Conservation (phyloP, 768 basidiomycete species). For the Boletus bicolor region DNA sequence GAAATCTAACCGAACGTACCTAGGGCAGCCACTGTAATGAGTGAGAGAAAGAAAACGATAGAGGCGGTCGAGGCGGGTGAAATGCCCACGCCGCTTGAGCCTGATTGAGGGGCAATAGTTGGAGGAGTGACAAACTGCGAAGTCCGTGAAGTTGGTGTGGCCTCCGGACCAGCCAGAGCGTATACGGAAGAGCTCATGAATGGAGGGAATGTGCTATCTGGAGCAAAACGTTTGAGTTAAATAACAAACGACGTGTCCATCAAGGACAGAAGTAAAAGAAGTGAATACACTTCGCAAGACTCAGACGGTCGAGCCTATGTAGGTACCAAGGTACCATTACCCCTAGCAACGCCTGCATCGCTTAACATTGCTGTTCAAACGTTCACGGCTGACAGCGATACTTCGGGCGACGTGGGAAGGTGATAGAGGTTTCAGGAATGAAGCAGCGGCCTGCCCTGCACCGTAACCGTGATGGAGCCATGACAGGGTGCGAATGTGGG, state of each 20-base stretch:
- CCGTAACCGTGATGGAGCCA: neutral
- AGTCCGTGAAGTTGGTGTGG: slow-evolving; percentile 2
- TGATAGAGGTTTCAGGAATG: neutral
- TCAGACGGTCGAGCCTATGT: slow-evolving; percentile 2
- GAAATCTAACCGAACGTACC: slow-evolving; percentile 20
- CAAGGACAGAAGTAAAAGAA: neutral
- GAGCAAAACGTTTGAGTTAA: neutral
- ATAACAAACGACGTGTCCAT: neutral
- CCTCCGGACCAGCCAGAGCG: slow-evolving; percentile 6
- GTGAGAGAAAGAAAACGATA: slow-evolving; percentile 11
- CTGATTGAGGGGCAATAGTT: neutral
- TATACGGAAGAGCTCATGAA: slow-evolving; percentile 5
- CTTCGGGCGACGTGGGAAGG: neutral
- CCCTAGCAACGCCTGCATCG: slow-evolving; percentile 16
- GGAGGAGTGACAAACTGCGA: neutral
- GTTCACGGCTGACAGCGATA: neutral
- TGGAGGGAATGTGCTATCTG: neutral
- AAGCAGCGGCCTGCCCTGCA: neutral
- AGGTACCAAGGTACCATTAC: neutral
- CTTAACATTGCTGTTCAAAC: neutral
- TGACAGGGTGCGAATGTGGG: neutral
- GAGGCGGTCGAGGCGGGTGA: slow-evolving; percentile 1
- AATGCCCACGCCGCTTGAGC: neutral
- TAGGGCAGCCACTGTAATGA: slow-evolving; percentile 22
- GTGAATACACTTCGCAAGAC: neutral